Evolutionary conservation across 2,329 filamentous ascomycete genomes (phyloP), one percentile per base, ranked within the genome.

Genomic region (Ceratocystis cubensis): DNA sequence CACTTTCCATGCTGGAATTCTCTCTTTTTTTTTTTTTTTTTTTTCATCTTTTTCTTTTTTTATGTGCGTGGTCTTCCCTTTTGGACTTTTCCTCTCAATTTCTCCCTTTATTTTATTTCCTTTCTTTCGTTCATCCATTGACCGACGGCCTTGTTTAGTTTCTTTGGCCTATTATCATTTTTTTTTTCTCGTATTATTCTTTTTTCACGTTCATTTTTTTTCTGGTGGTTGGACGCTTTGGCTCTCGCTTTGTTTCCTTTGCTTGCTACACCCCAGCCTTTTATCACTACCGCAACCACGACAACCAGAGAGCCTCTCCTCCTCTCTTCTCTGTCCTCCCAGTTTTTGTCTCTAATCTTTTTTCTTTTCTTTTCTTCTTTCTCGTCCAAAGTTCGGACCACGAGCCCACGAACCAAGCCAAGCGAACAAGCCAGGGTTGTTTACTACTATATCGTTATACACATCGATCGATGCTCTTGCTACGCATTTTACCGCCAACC

Each of bases 171-270:
- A 30, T 17, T 20, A 17, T 59, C 13, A 10, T 10, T 25, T 33
- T 20, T 45, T 4, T 50, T n/a, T 57, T 53, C 25, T 25, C 25
- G 20, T 53, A 25, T 53, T 25, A 25, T 25, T 25, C 25, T 53
- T 50, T 25, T 25, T 25, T 25, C 20, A 53, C 28, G 15, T n/a
- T 59, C 28, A n/a, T 37, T 59, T 59, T 59, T 37, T 41, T 41
- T 41, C 37, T 59, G 30, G 61, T 63, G 61, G 57, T 56, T 63
- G 57, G 44, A 66, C 65, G 65, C 59, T 66, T 61, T 66, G 46
- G 61, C 62, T 50, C 37, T 41, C 37, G 37, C 37, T 41, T 41
- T 41, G 37, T 41, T 41, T 57, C 53, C 22, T 65, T 56, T 57
- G 22, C 50, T 64, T 48, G 25, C 46, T 65, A 17, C 30, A 59